A percentile compares a stretch with the other conserved stretches of the same genome.
Evolutionary conservation across 1,139 yeast species (phyloP).

Genomic region (Pichia sp.): DNA sequence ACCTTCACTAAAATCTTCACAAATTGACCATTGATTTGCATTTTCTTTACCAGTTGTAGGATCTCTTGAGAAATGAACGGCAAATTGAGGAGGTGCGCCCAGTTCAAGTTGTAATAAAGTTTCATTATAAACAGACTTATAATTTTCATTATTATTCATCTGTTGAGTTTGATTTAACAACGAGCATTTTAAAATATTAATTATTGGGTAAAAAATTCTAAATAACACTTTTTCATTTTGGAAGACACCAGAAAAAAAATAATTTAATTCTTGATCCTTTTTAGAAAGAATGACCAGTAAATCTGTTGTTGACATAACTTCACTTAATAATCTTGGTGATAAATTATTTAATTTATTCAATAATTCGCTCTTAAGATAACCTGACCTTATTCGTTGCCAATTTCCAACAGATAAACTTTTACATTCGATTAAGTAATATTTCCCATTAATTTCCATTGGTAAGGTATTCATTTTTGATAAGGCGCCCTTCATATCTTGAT

Average conservation of each 20-base stretch:
- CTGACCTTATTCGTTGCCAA: slow-evolving; percentile 73
- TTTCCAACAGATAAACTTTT: slow-evolving; percentile 64
- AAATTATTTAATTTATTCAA: slow-evolving; percentile 48
- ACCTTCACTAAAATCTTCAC: slow-evolving; percentile 79
- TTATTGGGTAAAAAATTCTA: slow-evolving; percentile 61
- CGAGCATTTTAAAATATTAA: slow-evolving; percentile 42
- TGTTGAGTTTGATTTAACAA: slow-evolving; percentile 37
- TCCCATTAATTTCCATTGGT: slow-evolving; percentile 56
- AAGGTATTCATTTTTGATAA: slow-evolving; percentile 20
- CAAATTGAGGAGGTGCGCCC: slow-evolving; percentile 61
- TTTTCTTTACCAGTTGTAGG: slow-evolving; percentile 35
- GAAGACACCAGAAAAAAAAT: slow-evolving; percentile 65
- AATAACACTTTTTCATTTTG: slow-evolving; percentile 62
- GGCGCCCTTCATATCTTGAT: slow-evolving; percentile 7
- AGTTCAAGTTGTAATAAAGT: slow-evolving; percentile 28
- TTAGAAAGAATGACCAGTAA: slow-evolving; percentile 60
- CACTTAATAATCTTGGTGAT: slow-evolving; percentile 59
- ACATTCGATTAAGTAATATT: slow-evolving; percentile 63
- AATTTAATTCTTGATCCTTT: slow-evolving; percentile 64
- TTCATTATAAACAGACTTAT: slow-evolving; percentile 6
- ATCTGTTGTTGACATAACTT: slow-evolving; percentile 61
- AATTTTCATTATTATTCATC: slow-evolving; percentile 12
- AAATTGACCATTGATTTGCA: slow-evolving; percentile 71
- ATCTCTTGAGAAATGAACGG: slow-evolving; percentile 60
- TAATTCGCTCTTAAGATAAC: slow-evolving; percentile 40